phyloP scores from a whole-genome alignment of 179 eudicot species.

The Beta lomatogona region DNA sequence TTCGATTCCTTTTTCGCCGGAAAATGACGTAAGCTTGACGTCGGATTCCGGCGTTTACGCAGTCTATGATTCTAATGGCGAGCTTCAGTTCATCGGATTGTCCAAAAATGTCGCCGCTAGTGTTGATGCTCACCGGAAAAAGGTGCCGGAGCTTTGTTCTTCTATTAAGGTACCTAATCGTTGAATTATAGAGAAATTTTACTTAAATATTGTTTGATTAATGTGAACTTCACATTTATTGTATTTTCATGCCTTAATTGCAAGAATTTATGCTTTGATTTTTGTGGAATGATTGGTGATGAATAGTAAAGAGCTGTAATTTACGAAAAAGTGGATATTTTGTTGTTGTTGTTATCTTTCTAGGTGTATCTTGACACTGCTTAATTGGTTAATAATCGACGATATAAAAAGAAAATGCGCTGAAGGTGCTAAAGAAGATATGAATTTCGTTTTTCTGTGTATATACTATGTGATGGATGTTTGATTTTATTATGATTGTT shows the following conservation, averaged over 20 bases:
- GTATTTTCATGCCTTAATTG: not conserved
- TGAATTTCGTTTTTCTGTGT: not conserved
- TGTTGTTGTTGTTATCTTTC: not conserved
- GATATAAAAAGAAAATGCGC: not conserved
- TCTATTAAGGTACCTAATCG: constrained; percentile 65
- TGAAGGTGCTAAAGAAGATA: not conserved
- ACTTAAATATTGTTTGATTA: not conserved
- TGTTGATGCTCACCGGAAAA: constrained; percentile 50
- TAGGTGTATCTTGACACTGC: not conserved
- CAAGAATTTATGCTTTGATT: not conserved
- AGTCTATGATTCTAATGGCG: constrained; percentile 51
- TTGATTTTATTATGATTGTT: not conserved
- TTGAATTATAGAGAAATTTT: not conserved
- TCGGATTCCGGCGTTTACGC: constrained; percentile 75
- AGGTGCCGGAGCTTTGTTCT: constrained; percentile 73
- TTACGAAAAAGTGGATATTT: not conserved
- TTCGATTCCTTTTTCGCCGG: constrained; percentile 33
- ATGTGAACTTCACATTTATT: not conserved
- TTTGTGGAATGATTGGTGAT: too few relatives aligned
- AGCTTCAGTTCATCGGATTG: constrained; percentile 83
- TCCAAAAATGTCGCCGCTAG: constrained; percentile 75
- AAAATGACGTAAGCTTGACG: constrained; percentile 36
- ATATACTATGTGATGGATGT: not conserved
- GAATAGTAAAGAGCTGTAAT: too few relatives aligned
- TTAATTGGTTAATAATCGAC: not conserved